Base-by-base conservation (phyloP, 345 rosid genomes). In the Raphanus sativus region DNA sequence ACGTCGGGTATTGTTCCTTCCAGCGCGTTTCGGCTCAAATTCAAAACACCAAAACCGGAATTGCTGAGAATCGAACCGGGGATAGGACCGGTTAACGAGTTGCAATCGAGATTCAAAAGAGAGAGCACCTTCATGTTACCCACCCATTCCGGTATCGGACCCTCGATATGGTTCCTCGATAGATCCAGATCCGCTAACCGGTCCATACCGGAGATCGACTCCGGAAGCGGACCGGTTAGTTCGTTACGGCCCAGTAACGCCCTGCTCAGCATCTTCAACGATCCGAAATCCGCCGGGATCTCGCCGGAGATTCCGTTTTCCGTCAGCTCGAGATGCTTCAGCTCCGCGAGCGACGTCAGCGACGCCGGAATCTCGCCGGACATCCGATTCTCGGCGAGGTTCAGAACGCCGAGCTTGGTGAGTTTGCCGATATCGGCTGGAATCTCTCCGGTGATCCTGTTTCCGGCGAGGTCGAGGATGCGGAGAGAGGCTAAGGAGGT, bases 131-230 rank as follows among this genome's bases (percentile, higher is more conserved):
- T 83, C 96, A 94, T 89, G 69, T 77, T 76, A 5, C 97, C 97
- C n/a, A 90, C n/a, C 78, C 85, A 72, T 0, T 80, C 85, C 0
- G 97, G 98, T 40, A 91, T 56, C 56, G 65, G 62, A 56, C 97
- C 97, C 30, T 80, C 85, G 0, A 94, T 77, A 68, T 67, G 86
- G 87, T 94, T 94, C 72, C 65, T 76, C n/a, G 90, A 83, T 64
- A 94, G 80, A 78, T 89, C 98, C 81, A 94, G 81, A 75, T 94
- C 97, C 2, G 97, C 98, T 34, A 94, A 88, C 74, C 97, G 84
- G 48, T 71, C 4, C 83, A 92, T 80, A 40, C 82, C 83, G 25
- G 91, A 73, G 2, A 94, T 80, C 1, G 98, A 89, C 48, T 13
- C 42, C 3, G 97, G 98, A 69, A 94, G 83, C 2, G 90, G 69